Evolutionary conservation across 2,329 filamentous ascomycete species (phyloP).

Genomic region (Scedosporium minutisporum): DNA sequence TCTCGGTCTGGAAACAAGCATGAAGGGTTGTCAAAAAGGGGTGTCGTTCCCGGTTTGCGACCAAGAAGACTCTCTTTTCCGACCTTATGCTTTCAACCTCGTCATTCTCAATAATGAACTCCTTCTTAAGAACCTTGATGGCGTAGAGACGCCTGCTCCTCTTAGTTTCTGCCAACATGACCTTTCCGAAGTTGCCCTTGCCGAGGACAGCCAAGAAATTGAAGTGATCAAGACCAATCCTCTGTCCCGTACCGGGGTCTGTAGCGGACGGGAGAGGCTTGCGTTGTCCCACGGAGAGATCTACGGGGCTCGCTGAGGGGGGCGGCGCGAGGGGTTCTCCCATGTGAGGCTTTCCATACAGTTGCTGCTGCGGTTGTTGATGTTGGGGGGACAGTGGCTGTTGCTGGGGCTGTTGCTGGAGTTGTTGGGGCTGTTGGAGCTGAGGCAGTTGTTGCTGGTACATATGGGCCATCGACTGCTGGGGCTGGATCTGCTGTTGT

Average conservation of each 20-base stretch:
- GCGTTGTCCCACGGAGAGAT: conserved; percentile 22
- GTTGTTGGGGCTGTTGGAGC: conserved; percentile 25
- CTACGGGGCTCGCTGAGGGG: conserved; percentile 12
- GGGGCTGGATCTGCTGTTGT: conserved; percentile 27
- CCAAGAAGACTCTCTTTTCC: conserved; percentile 93
- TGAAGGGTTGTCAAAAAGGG: conserved; percentile 93
- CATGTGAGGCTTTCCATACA: conserved; percentile 14
- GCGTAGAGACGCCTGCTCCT: conserved; percentile 84
- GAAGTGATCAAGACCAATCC: conserved; percentile 95
- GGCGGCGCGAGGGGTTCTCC: conserved; percentile 26
- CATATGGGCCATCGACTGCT: conserved; percentile 19
- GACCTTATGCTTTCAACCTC: conserved; percentile 97
- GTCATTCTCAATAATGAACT: conserved; percentile 99
- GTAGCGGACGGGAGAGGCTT: conserved; percentile 64
- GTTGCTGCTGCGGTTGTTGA: conserved; percentile 25
- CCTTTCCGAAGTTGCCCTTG: conserved; percentile 99
- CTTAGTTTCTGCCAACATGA: conserved; percentile 98
- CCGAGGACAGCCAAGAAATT: conserved; percentile 97
- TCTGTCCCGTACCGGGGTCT: conserved; percentile 62
- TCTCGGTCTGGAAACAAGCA: conserved; percentile 98
- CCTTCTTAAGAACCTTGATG: conserved; percentile 98
- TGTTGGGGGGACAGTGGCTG: conserved; percentile 18
- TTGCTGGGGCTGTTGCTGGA: conserved; percentile 26
- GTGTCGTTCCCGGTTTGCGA: conserved; percentile 94
- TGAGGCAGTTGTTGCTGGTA: conserved; percentile 13